Evolutionary conservation across 1,139 yeast species (phyloP).

Genomic region (Dujonia santamariae): DNA sequence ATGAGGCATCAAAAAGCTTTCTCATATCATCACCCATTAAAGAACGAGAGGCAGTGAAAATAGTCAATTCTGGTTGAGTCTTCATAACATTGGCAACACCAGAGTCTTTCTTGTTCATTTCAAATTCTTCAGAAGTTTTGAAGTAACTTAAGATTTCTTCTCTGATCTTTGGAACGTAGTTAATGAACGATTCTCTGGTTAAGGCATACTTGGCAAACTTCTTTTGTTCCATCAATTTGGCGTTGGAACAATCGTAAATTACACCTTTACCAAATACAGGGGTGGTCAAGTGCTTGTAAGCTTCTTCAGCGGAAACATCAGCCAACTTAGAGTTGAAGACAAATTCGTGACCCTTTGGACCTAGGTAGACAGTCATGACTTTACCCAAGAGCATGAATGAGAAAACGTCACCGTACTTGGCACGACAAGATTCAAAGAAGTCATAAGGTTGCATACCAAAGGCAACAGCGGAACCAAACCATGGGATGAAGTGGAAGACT

Average conservation of each 20-base stretch:
- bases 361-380: constrained; percentile 92
- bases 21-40: constrained; percentile 91
- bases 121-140: constrained; percentile 42
- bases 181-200: constrained; percentile 78
- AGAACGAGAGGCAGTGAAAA: constrained; percentile 92
- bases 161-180: constrained; percentile 84
- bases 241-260: constrained; percentile 92
- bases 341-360: constrained; percentile 97
- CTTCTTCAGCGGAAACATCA: constrained; percentile 95
- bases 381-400: constrained; percentile 86
- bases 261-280: constrained; percentile 98
- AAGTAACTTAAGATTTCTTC: constrained; percentile 75
- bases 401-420: constrained; percentile 87
- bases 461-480: constrained; percentile 87
- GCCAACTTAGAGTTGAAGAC: constrained; percentile 85
- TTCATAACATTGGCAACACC: constrained; percentile 74
- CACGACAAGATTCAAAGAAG: constrained; percentile 75
- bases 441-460: constrained; percentile 94
- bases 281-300: constrained; percentile 90
- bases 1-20: constrained; percentile 72
- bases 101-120: constrained; percentile 29
- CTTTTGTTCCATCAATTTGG: constrained; percentile 95
- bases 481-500: constrained; percentile 91
- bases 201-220: constrained; percentile 91
- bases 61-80: constrained; percentile 92